Percentiles rank a stretch among this genome's conserved stretches.
Evolutionary conservation across 1,284 basidiomycete species (phyloP).

Genomic region (Tausonia pullulans): DNA sequence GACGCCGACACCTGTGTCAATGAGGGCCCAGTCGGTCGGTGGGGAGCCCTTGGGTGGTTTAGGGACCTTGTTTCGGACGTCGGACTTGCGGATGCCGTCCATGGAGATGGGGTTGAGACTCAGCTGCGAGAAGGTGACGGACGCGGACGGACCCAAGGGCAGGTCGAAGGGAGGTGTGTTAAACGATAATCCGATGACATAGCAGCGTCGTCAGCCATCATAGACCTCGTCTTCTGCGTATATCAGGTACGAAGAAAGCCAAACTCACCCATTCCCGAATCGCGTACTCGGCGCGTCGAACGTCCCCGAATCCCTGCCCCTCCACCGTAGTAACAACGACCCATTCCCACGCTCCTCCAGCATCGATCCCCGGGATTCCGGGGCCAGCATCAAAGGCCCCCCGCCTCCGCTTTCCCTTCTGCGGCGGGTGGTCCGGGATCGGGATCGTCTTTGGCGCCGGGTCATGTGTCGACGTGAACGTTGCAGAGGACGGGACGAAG

Average conservation of each 20-base stretch:
- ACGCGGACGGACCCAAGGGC: background rate
- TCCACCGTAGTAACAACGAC: constrained; percentile 18
- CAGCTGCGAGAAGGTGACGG: constrained; percentile 3
- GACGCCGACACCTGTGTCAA: constrained; percentile 19
- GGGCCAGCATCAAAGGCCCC: constrained; percentile 17
- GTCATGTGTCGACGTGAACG: constrained; percentile 1
- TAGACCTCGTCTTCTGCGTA: too few species aligned
- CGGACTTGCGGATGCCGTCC: constrained; percentile 8
- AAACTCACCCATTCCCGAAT: constrained; percentile 20
- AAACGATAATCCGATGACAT: background rate
- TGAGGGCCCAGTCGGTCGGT: constrained; percentile 19
- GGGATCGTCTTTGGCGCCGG: constrained; percentile 11
- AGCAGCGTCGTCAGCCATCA: too few species aligned
- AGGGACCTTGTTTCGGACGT: constrained; percentile 1
- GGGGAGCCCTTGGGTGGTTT: constrained; percentile 12
- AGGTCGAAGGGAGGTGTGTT: background rate
- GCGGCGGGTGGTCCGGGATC: constrained; percentile 7
- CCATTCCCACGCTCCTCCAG: constrained; percentile 22
- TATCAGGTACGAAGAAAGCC: background rate
- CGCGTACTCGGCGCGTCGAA: constrained; percentile 17
- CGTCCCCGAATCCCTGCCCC: constrained; percentile 19
- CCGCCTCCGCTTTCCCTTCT: constrained; percentile 17
- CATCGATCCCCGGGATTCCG: constrained; percentile 16
- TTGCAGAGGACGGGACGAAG: background rate
- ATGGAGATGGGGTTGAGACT: constrained; percentile 17